phyloP scores from a whole-genome alignment of 139 green algal species.

The Asterochloris erici region DNA sequence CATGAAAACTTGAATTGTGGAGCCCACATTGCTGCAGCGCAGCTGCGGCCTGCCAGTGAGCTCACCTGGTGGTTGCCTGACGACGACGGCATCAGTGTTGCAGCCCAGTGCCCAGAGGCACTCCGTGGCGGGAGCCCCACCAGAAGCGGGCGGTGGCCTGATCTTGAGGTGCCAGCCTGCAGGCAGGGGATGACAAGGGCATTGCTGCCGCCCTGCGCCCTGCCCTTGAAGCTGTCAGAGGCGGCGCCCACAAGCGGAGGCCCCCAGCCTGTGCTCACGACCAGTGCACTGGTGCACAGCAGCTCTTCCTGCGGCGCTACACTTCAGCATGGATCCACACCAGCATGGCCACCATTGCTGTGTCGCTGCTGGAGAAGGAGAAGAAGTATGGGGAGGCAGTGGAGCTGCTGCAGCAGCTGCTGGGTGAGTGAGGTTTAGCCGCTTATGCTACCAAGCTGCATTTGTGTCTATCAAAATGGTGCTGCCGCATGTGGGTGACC shows the following conservation, averaged over 20 bases:
- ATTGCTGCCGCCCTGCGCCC: neutral
- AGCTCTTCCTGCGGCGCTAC: conserved; percentile 59
- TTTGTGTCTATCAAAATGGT: neutral
- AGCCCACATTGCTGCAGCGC: too few relatives aligned
- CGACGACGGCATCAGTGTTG: too few relatives aligned
- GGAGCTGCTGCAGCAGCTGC: conserved; percentile 60
- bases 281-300: conserved; percentile 8
- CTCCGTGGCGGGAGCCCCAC: too few relatives aligned
- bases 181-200: too few relatives aligned
- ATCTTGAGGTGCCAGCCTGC: too few relatives aligned
- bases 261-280: neutral
- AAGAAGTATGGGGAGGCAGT: conserved; percentile 53
- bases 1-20: too few relatives aligned
- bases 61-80: too few relatives aligned
- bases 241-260: neutral
- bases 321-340: conserved; percentile 63
- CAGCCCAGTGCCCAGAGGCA: too few relatives aligned
- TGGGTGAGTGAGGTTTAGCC: conserved; percentile 32
- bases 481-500: neutral
- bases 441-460: neutral
- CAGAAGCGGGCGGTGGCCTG: too few relatives aligned
- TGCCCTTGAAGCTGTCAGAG: conserved; percentile 4
- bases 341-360: conserved; percentile 67
- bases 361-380: conserved; percentile 71
- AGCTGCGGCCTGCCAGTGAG: too few relatives aligned